Base-by-base conservation (phyloP, 441 rosid genomes). In the Gossypium gossypioides region DNA sequence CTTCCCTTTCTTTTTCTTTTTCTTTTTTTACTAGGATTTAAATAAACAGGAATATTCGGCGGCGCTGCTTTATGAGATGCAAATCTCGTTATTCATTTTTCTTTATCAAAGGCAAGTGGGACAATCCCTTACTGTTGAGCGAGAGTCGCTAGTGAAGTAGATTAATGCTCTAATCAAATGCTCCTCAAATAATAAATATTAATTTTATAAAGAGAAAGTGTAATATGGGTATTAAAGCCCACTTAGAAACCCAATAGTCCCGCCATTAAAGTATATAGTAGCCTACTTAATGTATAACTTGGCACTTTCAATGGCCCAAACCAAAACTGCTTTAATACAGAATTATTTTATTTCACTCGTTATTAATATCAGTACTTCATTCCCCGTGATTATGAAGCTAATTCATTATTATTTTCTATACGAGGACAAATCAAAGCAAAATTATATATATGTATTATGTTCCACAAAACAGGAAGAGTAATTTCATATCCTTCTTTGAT, bases 1-100 rank as follows among this genome's bases (percentile, higher is more conserved):
- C 13, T 12, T 62, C n/a, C 7, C 40, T 46, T 46, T 13, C n/a
- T 46, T 46, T 51, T 50, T 13, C n/a, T 46, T 46, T 51, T 50
- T 0, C 22, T 21, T 0, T 40, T 32, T 4, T 69, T 22, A 24
- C 13, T 5, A 6, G 9, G 40, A 6, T 6, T 34, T 10, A n/a
- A 19, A 65, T 27, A 44, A 12, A 3, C 5, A 19, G 40, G 80
- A 85, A 81, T 77, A 76, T 82, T 79, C 88, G 81, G 78, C 83
- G 80, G 84, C 81, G 74, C 77, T 74, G 61, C 56, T 57, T 40
- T 46, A 19, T 44, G 19, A 67, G 67, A 61, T 75, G 76, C 80
- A 74, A 74, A 74, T 81, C 75, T 72, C 69, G 68, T 70, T 64
- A 56, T 25, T 73, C 54, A 1, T 5, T 34, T 6, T 6, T 5